Percentiles rank a stretch among this genome's conserved stretches.
These are phyloP conservation scores for Hypoxylon sp. DNA, from an alignment of 2,329 filamentous ascomycete species.

Conservation along the genomic window DNA sequence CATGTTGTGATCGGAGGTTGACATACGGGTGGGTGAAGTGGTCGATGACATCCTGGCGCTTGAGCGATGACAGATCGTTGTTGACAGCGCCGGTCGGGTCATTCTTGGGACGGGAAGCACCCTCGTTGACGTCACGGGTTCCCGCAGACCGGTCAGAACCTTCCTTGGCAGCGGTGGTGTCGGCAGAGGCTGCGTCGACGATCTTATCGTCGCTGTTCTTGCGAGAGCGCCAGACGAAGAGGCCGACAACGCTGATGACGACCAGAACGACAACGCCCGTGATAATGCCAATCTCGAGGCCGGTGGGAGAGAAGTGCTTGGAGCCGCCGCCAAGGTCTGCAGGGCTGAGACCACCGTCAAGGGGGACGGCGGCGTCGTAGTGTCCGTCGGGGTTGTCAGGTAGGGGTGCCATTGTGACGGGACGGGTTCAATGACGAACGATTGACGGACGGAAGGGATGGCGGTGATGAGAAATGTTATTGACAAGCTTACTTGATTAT, in stretches of 20 bases:
- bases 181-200: conserved; percentile 15
- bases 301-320: conserved; percentile 37
- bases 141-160: neutral
- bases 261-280: conserved; percentile 48
- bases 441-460: neutral
- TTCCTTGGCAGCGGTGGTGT: conserved; percentile 9
- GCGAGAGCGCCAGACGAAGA: conserved; percentile 53
- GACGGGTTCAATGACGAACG: conserved; percentile 2
- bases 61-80: conserved; percentile 43
- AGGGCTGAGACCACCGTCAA: conserved; percentile 48
- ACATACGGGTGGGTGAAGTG: conserved; percentile 4
- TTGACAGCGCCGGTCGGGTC: conserved; percentile 37
- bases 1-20: no score
- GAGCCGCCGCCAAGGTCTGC: conserved; percentile 38
- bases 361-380: conserved; percentile 48
- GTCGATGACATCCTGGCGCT: conserved; percentile 27
- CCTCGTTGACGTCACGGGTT: conserved; percentile 5
- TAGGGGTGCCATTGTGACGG: conserved; percentile 36
- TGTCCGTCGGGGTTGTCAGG: conserved; percentile 34
- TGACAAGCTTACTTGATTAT: conserved; percentile 39
- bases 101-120: conserved; percentile 45
- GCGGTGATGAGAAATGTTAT: conserved; percentile 28
- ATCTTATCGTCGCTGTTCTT: conserved; percentile 42
- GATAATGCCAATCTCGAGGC: conserved; percentile 52
- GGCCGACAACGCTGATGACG: conserved; percentile 44